Evolutionary conservation across 768 basidiomycete species (phyloP).

Genomic region (Rhizopogon sp.): DNA sequence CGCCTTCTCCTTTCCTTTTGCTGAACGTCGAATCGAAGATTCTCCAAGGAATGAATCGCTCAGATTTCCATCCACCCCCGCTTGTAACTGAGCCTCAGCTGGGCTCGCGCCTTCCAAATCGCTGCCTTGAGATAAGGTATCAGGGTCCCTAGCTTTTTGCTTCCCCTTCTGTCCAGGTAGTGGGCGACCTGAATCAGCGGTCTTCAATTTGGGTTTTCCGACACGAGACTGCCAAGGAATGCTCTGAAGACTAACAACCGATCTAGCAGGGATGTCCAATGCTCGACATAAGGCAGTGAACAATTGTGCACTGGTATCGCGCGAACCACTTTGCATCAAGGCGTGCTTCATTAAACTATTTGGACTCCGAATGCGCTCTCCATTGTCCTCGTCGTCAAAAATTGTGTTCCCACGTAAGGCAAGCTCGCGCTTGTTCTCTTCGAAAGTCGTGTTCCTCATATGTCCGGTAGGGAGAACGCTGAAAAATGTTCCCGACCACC

Average conservation of each 20-base stretch:
- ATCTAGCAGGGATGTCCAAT: slow-evolving; percentile 77
- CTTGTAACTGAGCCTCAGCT: background rate
- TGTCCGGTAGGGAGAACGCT: slow-evolving; percentile 59
- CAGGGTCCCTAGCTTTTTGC: slow-evolving; percentile 9
- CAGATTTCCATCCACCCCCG: background rate
- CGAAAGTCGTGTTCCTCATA: slow-evolving; percentile 71
- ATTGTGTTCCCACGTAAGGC: slow-evolving; percentile 23
- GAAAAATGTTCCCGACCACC: slow-evolving; percentile 82
- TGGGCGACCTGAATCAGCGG: slow-evolving; percentile 19
- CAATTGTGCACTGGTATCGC: slow-evolving; percentile 85
- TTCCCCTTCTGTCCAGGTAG: background rate
- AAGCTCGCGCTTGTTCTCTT: slow-evolving; percentile 51
- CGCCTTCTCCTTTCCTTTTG: slow-evolving; percentile 55
- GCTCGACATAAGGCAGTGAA: slow-evolving; percentile 89
- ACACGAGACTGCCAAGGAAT: slow-evolving; percentile 81
- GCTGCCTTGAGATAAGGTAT: slow-evolving; percentile 26
- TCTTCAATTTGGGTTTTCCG: slow-evolving; percentile 48
- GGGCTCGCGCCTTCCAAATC: slow-evolving; percentile 33
- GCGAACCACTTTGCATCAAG: slow-evolving; percentile 70
- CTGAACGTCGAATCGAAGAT: slow-evolving; percentile 29
- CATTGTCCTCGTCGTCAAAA: slow-evolving; percentile 37
- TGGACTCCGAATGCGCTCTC: slow-evolving; percentile 66
- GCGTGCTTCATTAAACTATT: slow-evolving; percentile 95
- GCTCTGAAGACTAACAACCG: slow-evolving; percentile 88
- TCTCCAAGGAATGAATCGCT: background rate